Evolutionary conservation across 306 rosid species (phyloP), one percentile per base, ranked within the genome.

Genomic region (Cicer pinnatifidum): DNA sequence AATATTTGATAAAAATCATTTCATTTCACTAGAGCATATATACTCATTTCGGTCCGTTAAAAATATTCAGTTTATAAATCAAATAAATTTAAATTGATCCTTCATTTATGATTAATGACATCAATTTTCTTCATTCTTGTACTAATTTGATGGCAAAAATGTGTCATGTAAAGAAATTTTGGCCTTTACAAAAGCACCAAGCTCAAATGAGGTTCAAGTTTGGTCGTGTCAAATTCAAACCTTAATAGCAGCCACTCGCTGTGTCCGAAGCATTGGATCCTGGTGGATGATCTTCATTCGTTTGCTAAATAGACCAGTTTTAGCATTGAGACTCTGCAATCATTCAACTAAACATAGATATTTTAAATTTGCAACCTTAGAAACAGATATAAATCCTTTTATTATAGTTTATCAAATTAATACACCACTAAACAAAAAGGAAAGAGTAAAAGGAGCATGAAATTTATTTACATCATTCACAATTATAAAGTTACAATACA

Each of bases 291-390:
- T 93, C 93, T 84, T 93, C 98, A 93, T 93, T 73, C 96, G 87
- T 83, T 93, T 93, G 83, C 98, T 93, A 86, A 93, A 91, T 20
- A 93, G 81, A 84, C 98, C 98, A 39, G 97, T 93, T 85, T 88
- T 93, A 56, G 91, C 97, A 89, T 93, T 93, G 81, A 93, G 92
- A 89, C 91, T 91, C 98, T 93, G 98, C 87, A 88, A 89, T 56
- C 88, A 89, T 84, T 84, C 86, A 91, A 85, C 98, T 91, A 93
- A 85, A 89, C 80, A 76, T 75, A 85, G 76, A 86, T 78, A 82
- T 77, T 88, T 86, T 86, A 88, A 86, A 85, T 73, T 80, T 81
- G 80, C 76, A 85, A 50, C 58, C 88, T 58, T 33, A 65, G 64
- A 74, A 23, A 67, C 11, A 74, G 35, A 12, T 38, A 52, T 13